A percentile compares a stretch with the other conserved stretches of the same genome.
Conservation (phyloP, 202 grass and related monocot genomes). For the Dendrocalamus latiflorus region DNA sequence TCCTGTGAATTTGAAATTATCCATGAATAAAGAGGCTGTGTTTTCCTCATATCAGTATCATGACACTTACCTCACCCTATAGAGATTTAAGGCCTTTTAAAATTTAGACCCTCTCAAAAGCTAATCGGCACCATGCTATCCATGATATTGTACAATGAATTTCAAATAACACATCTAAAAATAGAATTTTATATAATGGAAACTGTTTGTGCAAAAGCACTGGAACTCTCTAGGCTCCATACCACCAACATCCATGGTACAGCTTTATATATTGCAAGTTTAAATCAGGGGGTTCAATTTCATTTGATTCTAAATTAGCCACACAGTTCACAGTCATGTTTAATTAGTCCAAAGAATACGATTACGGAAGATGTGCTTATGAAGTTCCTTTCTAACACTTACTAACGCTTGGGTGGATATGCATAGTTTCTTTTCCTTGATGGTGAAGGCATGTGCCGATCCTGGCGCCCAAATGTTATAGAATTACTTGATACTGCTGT, state of each 20-base stretch:
- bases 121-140: neutral
- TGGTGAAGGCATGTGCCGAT: constrained; percentile 23
- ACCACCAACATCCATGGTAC: neutral
- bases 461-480: neutral
- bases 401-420: constrained; percentile 39
- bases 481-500: neutral
- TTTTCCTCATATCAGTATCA: neutral
- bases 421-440: constrained; percentile 23
- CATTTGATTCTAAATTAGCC: neutral
- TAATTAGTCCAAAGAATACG: neutral
- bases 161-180: neutral
- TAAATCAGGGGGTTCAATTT: neutral
- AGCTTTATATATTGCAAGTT: neutral
- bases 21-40: neutral
- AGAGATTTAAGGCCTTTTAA: neutral
- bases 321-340: neutral
- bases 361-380: neutral
- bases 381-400: constrained; percentile 28
- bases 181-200: neutral
- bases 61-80: neutral
- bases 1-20: neutral
- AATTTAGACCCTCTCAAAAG: neutral
- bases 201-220: neutral
- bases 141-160: neutral
- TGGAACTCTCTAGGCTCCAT: neutral